Conservation (phyloP, 2,329 filamentous ascomycete genomes). For the Fragosphaeria purpurea region DNA sequence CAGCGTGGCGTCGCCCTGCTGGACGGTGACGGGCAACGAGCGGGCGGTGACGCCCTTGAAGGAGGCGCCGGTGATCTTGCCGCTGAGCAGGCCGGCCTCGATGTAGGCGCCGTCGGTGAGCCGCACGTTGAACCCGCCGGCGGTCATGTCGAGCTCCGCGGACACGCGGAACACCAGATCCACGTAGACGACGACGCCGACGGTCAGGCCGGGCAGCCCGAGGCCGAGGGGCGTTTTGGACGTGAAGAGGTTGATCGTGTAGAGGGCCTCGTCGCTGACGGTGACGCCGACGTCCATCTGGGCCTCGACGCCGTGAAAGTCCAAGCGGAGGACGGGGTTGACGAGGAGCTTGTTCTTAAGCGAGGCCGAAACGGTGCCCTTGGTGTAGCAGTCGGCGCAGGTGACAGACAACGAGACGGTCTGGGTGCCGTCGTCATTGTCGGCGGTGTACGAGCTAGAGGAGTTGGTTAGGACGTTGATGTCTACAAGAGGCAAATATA, state of each 20-base stretch:
- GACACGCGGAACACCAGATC: conserved; percentile 41
- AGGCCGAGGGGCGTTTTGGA: conserved; percentile 34
- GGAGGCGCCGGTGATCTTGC: conserved; percentile 34
- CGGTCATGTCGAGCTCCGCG: conserved; percentile 37
- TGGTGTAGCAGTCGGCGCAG: conserved; percentile 40
- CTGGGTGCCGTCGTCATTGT: conserved; percentile 3
- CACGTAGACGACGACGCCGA: conserved; percentile 38
- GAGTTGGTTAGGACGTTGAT: neutral
- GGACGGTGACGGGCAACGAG: conserved; percentile 36
- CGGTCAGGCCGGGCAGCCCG: conserved; percentile 29
- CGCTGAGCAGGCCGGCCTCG: conserved; percentile 30
- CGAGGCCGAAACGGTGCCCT: conserved; percentile 35
- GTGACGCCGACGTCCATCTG: conserved; percentile 39
- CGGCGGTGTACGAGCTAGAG: neutral
- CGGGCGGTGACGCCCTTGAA: conserved; percentile 33
- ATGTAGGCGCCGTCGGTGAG: conserved; percentile 35
- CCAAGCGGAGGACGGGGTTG: conserved; percentile 31
- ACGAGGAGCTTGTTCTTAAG: conserved; percentile 29
- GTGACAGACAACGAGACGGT: conserved; percentile 21
- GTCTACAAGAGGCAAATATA: neutral
- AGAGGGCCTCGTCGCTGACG: conserved; percentile 34
- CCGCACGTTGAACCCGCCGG: conserved; percentile 41
- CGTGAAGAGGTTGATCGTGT: conserved; percentile 40
- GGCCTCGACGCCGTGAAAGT: conserved; percentile 40
- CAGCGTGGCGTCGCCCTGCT: conserved; percentile 35